These are phyloP conservation scores for Cladosporium sp. DNA, from an alignment of 2,329 filamentous ascomycete species.

Conservation along the genomic window DNA sequence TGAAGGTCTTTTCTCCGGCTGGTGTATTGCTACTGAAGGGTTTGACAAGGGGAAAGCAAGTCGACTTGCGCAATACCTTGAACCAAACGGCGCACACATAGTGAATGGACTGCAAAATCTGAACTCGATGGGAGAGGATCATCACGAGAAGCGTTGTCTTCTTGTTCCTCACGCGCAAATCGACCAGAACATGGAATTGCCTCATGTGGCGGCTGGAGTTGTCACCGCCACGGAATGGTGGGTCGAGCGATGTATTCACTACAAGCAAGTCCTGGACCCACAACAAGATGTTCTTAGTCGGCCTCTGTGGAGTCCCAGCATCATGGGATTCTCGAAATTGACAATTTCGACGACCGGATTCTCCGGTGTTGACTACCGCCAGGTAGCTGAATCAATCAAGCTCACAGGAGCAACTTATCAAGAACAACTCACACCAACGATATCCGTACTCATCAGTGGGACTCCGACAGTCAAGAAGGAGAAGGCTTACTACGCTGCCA, in stretches of 20 bases:
- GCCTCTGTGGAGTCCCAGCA: slow-evolving; percentile 60
- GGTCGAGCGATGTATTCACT: slow-evolving; percentile 83
- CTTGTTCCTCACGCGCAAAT: slow-evolving; percentile 38
- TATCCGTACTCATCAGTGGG: slow-evolving; percentile 74
- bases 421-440: slow-evolving; percentile 69
- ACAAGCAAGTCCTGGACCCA: slow-evolving; percentile 70
- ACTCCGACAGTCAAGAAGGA: slow-evolving; percentile 57
- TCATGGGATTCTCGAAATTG: slow-evolving; percentile 65
- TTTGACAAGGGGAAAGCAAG: slow-evolving; percentile 27
- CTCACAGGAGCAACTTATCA: slow-evolving; percentile 75
- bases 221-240: slow-evolving; percentile 82
- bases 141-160: background rate
- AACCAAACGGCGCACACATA: slow-evolving; percentile 34
- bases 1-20: slow-evolving; percentile 33
- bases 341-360: slow-evolving; percentile 70
- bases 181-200: slow-evolving; percentile 27
- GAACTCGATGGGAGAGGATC: background rate
- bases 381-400: slow-evolving; percentile 73
- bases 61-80: slow-evolving; percentile 27
- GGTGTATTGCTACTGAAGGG: slow-evolving; percentile 31
- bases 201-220: slow-evolving; percentile 30
- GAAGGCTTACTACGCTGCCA: slow-evolving; percentile 75
- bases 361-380: slow-evolving; percentile 77
- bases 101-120: slow-evolving; percentile 20
- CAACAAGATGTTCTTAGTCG: slow-evolving; percentile 70